phyloP scores from a whole-genome alignment of 371 early-diverging fungal genomes.

The Dinochytrium kinnereticum region DNA sequence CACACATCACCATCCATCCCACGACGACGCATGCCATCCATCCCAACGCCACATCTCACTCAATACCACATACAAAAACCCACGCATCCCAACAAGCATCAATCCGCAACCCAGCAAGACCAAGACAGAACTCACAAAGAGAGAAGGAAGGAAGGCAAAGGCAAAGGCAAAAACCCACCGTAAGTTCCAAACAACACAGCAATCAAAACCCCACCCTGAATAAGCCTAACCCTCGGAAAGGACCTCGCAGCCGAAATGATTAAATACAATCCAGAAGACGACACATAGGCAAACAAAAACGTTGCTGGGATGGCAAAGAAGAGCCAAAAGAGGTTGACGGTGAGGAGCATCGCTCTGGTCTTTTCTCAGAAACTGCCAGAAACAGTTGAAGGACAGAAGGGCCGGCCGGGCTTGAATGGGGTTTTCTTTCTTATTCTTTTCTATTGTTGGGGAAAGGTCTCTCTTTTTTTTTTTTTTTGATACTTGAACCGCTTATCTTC shows the following conservation, averaged over 20 bases:
- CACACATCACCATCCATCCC: too few relatives aligned
- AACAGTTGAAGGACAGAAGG: background rate
- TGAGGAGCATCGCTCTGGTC: slow-evolving; percentile 18
- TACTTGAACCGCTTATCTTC: too few relatives aligned
- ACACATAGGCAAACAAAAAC: slow-evolving; percentile 19
- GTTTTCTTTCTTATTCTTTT: too few relatives aligned
- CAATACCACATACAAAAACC: too few relatives aligned
- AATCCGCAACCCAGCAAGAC: too few relatives aligned
- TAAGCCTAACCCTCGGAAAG: slow-evolving; percentile 2
- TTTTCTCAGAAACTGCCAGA: background rate
- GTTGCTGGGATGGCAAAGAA: slow-evolving; percentile 20
- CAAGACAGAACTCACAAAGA: too few relatives aligned
- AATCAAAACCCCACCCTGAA: slow-evolving; percentile 9
- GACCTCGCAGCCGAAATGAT: slow-evolving; percentile 10
- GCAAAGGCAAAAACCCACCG: background rate
- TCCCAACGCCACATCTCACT: too few relatives aligned
- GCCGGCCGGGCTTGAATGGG: too few relatives aligned
- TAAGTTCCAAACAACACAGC: slow-evolving; percentile 19
- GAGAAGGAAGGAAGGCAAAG: background rate
- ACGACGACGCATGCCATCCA: too few relatives aligned
- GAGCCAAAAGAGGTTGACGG: slow-evolving; percentile 18
- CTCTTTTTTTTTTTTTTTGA: too few relatives aligned
- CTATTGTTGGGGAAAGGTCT: too few relatives aligned
- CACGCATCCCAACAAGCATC: too few relatives aligned
- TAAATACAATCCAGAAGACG: slow-evolving; percentile 14